Percentiles rank a stretch among this genome's conserved stretches.
Evolutionary conservation across 768 basidiomycete genomes (phyloP).

Genomic region (Boletus vinaceobasis): DNA sequence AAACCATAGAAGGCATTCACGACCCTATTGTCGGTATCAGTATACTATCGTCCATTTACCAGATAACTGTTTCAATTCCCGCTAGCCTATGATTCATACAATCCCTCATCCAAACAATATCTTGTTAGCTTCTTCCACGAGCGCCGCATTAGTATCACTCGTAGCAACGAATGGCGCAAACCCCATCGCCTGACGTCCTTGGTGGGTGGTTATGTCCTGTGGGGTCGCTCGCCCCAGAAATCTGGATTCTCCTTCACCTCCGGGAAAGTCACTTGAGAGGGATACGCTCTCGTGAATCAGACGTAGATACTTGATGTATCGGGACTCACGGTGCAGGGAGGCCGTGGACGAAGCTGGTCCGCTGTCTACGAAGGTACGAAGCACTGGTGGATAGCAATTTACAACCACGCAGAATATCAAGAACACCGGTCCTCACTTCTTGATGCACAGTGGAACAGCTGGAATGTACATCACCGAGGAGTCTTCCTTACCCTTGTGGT

Average conservation of each 20-base stretch:
- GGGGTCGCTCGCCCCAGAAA: slow-evolving; percentile 39
- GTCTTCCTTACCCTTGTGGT: slow-evolving; percentile 45
- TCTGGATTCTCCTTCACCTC: slow-evolving; percentile 47
- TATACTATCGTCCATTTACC: background rate
- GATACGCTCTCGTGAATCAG: background rate
- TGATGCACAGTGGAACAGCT: slow-evolving; percentile 46
- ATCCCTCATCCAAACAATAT: slow-evolving; percentile 17
- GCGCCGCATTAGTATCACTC: slow-evolving; percentile 8
- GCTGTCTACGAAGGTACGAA: slow-evolving; percentile 48
- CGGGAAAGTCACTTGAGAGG: slow-evolving; percentile 45
- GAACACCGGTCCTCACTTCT: slow-evolving; percentile 37
- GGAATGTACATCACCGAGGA: slow-evolving; percentile 59
- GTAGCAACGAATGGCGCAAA: slow-evolving; percentile 35
- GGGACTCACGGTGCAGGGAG: slow-evolving; percentile 47
- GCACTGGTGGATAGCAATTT: slow-evolving; percentile 32
- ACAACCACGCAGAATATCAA: background rate
- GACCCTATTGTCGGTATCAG: too few species aligned
- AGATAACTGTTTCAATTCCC: background rate
- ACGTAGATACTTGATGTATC: background rate
- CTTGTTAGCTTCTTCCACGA: slow-evolving; percentile 29
- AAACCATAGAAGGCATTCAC: too few species aligned
- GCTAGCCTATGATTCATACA: background rate
- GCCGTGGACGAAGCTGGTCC: slow-evolving; percentile 43
- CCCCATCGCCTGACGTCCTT: slow-evolving; percentile 42
- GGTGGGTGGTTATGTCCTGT: slow-evolving; percentile 31